Evolutionary conservation across 768 basidiomycete genomes (phyloP).

Genomic region (Suillus subaureus): DNA sequence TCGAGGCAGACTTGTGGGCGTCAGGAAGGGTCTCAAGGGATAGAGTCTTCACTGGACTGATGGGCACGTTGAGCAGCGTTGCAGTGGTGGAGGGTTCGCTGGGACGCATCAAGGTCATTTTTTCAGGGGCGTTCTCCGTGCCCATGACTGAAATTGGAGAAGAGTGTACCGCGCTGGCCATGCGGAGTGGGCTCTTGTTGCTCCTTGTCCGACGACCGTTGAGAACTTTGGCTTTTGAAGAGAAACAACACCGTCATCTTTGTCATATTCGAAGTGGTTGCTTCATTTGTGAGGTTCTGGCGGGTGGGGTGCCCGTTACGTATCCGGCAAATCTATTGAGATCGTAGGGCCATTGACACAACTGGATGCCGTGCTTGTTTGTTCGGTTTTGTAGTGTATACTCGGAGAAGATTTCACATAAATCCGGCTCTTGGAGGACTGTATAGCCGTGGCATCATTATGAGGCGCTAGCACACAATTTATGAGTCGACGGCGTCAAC

Average conservation of each 20-base stretch:
- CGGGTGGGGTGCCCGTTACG: not conserved
- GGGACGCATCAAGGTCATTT: not conserved
- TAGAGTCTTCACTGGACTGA: not conserved
- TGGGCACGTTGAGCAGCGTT: conserved; percentile 3
- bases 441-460: not conserved
- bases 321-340: not conserved
- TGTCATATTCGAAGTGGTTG: not conserved
- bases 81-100: not conserved
- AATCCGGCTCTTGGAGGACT: not conserved
- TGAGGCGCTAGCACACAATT: not conserved
- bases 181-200: not conserved
- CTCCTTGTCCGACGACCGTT: not conserved
- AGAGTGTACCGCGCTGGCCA: not conserved
- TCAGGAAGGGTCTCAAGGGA: conserved; percentile 8
- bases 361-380: not conserved
- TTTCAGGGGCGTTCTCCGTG: not conserved
- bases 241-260: not conserved
- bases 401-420: not conserved
- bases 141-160: not conserved
- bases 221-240: not conserved
- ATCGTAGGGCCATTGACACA: not conserved
- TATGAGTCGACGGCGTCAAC: not conserved
- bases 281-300: not conserved
- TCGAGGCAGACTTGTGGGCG: conserved; percentile 14
- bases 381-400: not conserved